These are phyloP conservation scores for Byssothecium circinans DNA, from an alignment of 2,329 filamentous ascomycete genomes.

Conservation along the genomic window DNA sequence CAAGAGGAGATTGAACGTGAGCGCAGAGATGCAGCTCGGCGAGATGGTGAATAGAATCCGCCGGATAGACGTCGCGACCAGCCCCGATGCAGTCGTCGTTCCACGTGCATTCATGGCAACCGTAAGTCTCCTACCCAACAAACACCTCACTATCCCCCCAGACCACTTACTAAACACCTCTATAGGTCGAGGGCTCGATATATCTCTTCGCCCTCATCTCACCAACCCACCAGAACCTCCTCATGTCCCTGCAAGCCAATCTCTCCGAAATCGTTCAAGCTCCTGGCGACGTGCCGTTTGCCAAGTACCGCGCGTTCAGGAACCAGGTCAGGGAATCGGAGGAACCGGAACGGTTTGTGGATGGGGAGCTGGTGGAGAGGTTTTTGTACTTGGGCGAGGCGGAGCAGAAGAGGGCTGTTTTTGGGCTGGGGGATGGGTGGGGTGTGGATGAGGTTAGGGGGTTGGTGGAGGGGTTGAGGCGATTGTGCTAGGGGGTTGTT, in stretches of 20 bases:
- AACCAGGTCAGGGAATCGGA: conserved; percentile 70
- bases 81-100: conserved; percentile 67
- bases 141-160: background rate
- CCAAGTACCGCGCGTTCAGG: conserved; percentile 78
- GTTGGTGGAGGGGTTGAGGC: conserved; percentile 60
- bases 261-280: conserved; percentile 68
- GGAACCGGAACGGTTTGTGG: conserved; percentile 83
- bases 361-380: conserved; percentile 85
- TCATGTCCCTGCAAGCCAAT: conserved; percentile 77
- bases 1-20: conserved; percentile 68
- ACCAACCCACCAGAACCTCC: conserved; percentile 70
- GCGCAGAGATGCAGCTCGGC: conserved; percentile 80
- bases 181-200: conserved; percentile 82
- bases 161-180: conserved; percentile 11
- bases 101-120: conserved; percentile 88
- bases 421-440: conserved; percentile 61
- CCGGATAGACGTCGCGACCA: conserved; percentile 67
- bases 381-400: conserved; percentile 73
- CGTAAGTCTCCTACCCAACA: conserved; percentile 60
- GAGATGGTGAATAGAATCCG: conserved; percentile 93
- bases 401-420: conserved; percentile 57
- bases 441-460: conserved; percentile 53
- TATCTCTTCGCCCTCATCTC: conserved; percentile 86
- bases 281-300: conserved; percentile 75
- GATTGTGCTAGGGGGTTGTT: conserved; percentile 49